These are phyloP conservation scores for Vigna unguiculata DNA, from an alignment of 306 rosid species.

Conservation along the genomic window DNA sequence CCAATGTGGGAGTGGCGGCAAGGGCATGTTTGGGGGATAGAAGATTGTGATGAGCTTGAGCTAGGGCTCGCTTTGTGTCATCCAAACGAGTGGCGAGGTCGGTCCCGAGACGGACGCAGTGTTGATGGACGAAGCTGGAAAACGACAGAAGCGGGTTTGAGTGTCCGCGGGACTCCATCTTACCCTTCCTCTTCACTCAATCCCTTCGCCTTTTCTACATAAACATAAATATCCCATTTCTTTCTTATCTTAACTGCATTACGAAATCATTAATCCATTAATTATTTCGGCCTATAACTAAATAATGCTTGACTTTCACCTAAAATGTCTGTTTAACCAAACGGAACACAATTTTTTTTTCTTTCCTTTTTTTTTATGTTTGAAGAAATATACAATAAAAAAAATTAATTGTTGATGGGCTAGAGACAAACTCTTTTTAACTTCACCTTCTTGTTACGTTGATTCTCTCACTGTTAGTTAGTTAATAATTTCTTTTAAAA, in stretches of 20 bases:
- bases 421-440: no score
- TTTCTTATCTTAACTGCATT: neutral
- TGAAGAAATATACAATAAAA: no score
- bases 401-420: no score
- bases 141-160: conserved; percentile 72
- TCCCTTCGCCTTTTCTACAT: neutral
- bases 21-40: conserved; percentile 56
- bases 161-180: conserved; percentile 57
- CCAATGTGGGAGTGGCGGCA: conserved; percentile 74
- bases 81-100: conserved; percentile 69
- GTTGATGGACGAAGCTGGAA: conserved; percentile 73
- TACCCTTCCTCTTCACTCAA: conserved; percentile 1
- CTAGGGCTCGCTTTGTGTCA: conserved; percentile 63
- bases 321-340: neutral
- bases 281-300: neutral
- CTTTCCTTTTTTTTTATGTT: no score
- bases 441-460: no score
- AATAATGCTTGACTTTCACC: neutral
- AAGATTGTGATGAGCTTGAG: conserved; percentile 44
- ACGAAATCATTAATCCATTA: no score
- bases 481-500: no score
- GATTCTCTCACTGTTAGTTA: no score
- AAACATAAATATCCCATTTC: neutral
- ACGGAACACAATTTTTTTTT: no score
- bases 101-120: conserved; percentile 66